Base-by-base conservation (phyloP, 352 stramenopile genomes). In the Aphanomyces invadans region DNA sequence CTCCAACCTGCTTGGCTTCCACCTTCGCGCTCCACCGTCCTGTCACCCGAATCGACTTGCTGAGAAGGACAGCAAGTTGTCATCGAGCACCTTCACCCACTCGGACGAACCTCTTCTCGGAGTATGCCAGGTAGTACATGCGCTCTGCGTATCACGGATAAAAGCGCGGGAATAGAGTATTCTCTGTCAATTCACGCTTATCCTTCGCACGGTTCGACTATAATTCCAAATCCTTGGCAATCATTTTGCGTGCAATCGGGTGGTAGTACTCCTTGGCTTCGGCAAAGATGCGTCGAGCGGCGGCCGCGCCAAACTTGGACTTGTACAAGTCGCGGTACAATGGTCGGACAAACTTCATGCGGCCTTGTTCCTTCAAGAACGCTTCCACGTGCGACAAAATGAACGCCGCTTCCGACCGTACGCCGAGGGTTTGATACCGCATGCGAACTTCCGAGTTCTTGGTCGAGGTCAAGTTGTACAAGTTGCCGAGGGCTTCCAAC, bases 261-360 rank as follows among this genome's bases (percentile, higher is more conserved):
- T 89, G 80, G 67, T 89, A 89, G 32, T 82, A 32, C 36, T 71
- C 45, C 31, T 68, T 57, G 31, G 23, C 36, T 28, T 71, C 53
- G 36, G 28, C 25, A 26, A 71, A 71, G n/a, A 69, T 49, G 32
- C 51, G 39, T 19, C 44, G 42, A 28, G 65, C 65, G 33, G 26
- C 49, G 0, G 44, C 55, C 25, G 4, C 44, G 17, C 65, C 65
- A 55, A 66, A 56, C 21, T 33, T 42, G 23, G 59, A 60, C 49
- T 66, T 66, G 51, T 75, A 81, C 31, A 90, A 44, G 42, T 88
- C 81, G 10, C 78, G 78, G 64, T 86, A 88, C 10, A 90, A 73
- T 46, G 79, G 81, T 29, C 79, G 79, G 23, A 87, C 77, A 52
- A 83, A 89, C 75, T 89, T 89, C 81, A 89, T 88, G 48, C 81